These are phyloP conservation scores for Ogataea pignaliae DNA, from an alignment of 805 yeast species.

Conservation along the genomic window DNA sequence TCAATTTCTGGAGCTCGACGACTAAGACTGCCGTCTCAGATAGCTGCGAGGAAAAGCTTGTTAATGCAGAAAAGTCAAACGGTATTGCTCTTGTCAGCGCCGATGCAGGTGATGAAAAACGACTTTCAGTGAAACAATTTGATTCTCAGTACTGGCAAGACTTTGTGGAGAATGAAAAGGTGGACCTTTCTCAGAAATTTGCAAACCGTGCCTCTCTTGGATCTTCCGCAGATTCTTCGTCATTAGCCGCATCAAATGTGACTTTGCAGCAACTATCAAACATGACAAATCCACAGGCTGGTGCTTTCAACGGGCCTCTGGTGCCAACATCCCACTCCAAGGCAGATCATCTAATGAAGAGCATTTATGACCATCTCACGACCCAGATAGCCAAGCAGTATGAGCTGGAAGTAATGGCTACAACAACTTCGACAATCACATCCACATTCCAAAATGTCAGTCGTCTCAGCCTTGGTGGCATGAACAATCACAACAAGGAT, in stretches of 20 bases:
- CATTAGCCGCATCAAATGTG: slow-evolving; percentile 2
- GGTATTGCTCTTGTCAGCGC: neutral
- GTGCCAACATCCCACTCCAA: neutral
- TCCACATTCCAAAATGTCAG: slow-evolving; percentile 13
- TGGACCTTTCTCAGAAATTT: slow-evolving; percentile 12
- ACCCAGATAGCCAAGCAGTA: slow-evolving; percentile 6
- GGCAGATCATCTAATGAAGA: slow-evolving; percentile 6
- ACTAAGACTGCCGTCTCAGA: neutral
- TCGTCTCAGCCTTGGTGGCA: neutral
- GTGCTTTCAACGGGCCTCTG: too few relatives aligned
- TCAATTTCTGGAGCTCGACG: neutral
- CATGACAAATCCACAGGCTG: too few relatives aligned
- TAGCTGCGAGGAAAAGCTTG: neutral
- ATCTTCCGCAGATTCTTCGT: slow-evolving; percentile 8
- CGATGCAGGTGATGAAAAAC: neutral
- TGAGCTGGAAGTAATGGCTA: slow-evolving; percentile 8
- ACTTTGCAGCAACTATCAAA: neutral
- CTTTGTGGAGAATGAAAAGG: slow-evolving; percentile 8
- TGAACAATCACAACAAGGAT: neutral
- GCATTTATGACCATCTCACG: slow-evolving; percentile 8
- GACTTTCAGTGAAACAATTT: slow-evolving; percentile 3
- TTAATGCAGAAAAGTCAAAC: neutral
- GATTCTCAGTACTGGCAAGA: slow-evolving; percentile 4
- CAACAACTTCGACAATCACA: slow-evolving; percentile 6
- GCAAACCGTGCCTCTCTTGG: slow-evolving; percentile 3